These are phyloP conservation scores for Parietaria judaica DNA, from an alignment of 306 rosid species.

Conservation along the genomic window DNA sequence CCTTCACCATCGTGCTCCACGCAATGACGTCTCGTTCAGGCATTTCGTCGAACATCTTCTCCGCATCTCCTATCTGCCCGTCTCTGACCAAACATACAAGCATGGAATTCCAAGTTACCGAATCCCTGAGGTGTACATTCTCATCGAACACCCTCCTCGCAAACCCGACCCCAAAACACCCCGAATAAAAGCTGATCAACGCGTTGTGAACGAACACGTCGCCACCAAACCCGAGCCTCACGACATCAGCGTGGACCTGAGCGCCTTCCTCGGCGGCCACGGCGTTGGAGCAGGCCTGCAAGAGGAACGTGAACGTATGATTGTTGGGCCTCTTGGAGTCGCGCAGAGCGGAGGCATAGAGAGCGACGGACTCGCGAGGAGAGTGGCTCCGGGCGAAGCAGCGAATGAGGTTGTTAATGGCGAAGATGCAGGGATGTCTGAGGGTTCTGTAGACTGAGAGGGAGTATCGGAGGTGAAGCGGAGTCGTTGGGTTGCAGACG, in stretches of 20 bases:
- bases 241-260: slow-evolving; percentile 44
- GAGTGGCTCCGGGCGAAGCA: slow-evolving; percentile 43
- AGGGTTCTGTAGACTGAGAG: slow-evolving; percentile 35
- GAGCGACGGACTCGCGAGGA: slow-evolving; percentile 25
- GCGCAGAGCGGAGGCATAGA: slow-evolving; percentile 37
- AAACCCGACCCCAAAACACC: slow-evolving; percentile 27
- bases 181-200: slow-evolving; percentile 48
- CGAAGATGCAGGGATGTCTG: slow-evolving; percentile 36
- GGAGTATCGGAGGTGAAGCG: slow-evolving; percentile 25
- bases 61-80: slow-evolving; percentile 41
- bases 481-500: slow-evolving; percentile 17
- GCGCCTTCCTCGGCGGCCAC: slow-evolving; percentile 36
- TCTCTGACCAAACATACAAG: slow-evolving; percentile 38
- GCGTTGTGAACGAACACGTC: slow-evolving; percentile 58
- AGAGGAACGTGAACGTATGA: slow-evolving; percentile 59
- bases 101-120: slow-evolving; percentile 73
- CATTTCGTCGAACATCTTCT: slow-evolving; percentile 62
- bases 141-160: slow-evolving; percentile 52
- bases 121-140: slow-evolving; percentile 32
- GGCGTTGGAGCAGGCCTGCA: slow-evolving; percentile 50
- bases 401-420: slow-evolving; percentile 58
- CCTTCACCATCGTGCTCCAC: slow-evolving; percentile 67
- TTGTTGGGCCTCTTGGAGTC: slow-evolving; percentile 40
- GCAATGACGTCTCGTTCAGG: slow-evolving; percentile 56
- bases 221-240: slow-evolving; percentile 39